Conservation (phyloP, 2,329 filamentous ascomycete species). For the Truncatella angustata region DNA sequence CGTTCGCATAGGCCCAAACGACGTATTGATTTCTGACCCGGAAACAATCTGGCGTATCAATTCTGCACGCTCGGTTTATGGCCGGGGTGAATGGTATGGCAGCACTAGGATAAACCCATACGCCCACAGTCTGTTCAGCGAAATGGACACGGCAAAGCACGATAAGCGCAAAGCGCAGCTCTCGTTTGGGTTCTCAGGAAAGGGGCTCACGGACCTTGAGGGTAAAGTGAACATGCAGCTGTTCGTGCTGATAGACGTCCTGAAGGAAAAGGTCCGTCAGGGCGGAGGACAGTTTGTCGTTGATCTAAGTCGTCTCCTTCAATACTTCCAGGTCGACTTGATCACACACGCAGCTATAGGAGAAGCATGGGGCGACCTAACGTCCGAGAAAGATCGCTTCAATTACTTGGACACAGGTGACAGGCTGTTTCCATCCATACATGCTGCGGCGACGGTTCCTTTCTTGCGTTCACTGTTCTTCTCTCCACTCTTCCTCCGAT, state of each 20-base stretch:
- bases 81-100: constrained; percentile 3
- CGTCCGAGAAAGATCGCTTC: constrained; percentile 22
- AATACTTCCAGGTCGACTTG: constrained; percentile 25
- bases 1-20: constrained; percentile 5
- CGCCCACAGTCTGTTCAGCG: constrained; percentile 7
- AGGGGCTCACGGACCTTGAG: constrained; percentile 8
- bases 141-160: constrained; percentile 2
- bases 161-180: constrained; percentile 10
- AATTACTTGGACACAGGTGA: constrained; percentile 21
- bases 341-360: constrained; percentile 22
- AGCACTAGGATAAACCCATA: constrained; percentile 3
- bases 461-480: constrained; percentile 18
- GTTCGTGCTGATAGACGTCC: constrained; percentile 17
- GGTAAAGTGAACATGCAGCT: constrained; percentile 21
- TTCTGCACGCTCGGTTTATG: constrained; percentile 4
- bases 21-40: constrained; percentile 4
- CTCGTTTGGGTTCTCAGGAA: constrained; percentile 3
- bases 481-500: constrained; percentile 19
- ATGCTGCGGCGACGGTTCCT: constrained; percentile 22
- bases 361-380: constrained; percentile 23
- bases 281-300: constrained; percentile 10
- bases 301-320: constrained; percentile 21
- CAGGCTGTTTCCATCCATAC: constrained; percentile 18
- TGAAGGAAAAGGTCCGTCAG: constrained; percentile 12
- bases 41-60: constrained; percentile 6